Base-by-base conservation (phyloP, 2,329 filamentous ascomycete genomes). In the Microsporum ferrugineum region DNA sequence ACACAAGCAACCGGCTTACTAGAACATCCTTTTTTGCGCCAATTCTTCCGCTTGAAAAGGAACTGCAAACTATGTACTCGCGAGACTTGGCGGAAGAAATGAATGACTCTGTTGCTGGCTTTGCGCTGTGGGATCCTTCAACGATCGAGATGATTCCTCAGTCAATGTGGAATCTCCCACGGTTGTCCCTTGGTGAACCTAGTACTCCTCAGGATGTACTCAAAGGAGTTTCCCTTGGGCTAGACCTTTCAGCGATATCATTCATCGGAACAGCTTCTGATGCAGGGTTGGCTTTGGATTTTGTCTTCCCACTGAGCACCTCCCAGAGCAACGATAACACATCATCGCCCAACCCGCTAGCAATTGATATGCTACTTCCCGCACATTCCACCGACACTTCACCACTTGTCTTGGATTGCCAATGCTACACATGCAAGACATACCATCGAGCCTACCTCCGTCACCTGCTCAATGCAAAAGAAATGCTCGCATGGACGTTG, bases 401-500 rank as follows among this genome's bases (percentile, higher is more conserved):
- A 0, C 86, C 92, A 0, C 76, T 96, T 2, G 70, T 74, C 0
- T 68, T 79, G 4, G 80, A 74, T 14, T 99, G 94, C 72, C 67
- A 75, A 58, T 99, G 94, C 79, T 92, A 95, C 72, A 79, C 90
- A 27, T 99, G 94, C 78, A 83, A 79, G 1, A 82, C 82, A 17
- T 92, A 97, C 72, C 90, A 96, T 73, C 80, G 87, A 57, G 92
- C 94, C 0, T 99, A 89, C 73, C 70, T 99, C 39, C 87, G 91
- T 65, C 94, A 99, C 72, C 80, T 97, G 0, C 82, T 99, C 4
- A 81, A 84, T 55, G 91, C 94, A 0, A 95, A 91, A 70, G 94
- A 99, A 74, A 97, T 99, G 94, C 84, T 96, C 3, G 92, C 88
- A 29, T 99, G 94, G 94, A 88, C 87, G 0, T 80, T 99, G 5